Evolutionary conservation across 108 stramenopile genomes (phyloP), one percentile per base, ranked within the genome.

Genomic region (Pseudonitzschia multiseries): DNA sequence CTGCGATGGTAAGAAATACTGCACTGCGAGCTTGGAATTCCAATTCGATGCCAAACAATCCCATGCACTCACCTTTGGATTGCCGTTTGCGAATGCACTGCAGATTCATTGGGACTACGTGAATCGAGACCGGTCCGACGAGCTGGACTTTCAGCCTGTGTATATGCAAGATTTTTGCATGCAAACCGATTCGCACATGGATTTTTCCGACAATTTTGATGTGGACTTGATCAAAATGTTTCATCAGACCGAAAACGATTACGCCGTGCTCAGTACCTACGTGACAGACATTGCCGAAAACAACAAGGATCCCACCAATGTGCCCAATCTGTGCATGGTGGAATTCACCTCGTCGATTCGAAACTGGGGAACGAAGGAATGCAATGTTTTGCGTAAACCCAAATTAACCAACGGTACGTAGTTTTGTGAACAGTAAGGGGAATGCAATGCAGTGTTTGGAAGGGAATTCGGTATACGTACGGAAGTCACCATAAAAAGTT

Each of bases 141-240:
- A 54, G 1, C 46, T 76, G 9, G 80, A 77, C 36, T 73, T 83
- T 53, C 32, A 46, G 24, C 57, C 70, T 1, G 88, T 89, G 69
- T 43, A 82, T 76, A 59, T 85, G 56, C 74, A 91, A 78, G 89
- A 97, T 79, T 97, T 89, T 81, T 98, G 95, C 79, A 86, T 98
- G 89, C 84, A 89, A 72, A 94, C 83, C 20, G 96, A 97, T 78
- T 67, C 75, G 52, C 93, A 96, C 83, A 87, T 84, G 86, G 93
- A 94, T 71, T 95, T 97, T 78, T 77, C 79, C 44, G 79, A 86
- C 26, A 46, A 82, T 40, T 94, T 72, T 56, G 93, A 94, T 73
- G 70, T 68, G 9, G 68, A 73, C 40, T 75, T 95, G 68, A 74
- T 95, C 31, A 68, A 83, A 0, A 91, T 90, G 91, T 93, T 87